phyloP scores from a whole-genome alignment of 202 grass and related monocot genomes.

The Zizania palustris region DNA sequence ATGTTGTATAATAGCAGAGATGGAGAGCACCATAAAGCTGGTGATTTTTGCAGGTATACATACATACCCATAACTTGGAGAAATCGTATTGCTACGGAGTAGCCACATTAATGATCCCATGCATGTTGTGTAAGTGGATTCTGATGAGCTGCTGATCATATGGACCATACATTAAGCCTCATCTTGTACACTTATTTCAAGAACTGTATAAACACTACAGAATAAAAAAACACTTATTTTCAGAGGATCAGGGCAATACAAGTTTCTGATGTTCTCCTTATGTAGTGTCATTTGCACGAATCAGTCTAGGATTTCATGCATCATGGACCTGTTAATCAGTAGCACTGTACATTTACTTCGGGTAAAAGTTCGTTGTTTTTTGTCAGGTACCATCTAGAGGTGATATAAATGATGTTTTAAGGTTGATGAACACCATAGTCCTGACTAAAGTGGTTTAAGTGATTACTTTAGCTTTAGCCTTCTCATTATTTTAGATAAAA shows the following conservation, averaged over 20 bases:
- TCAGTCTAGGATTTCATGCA: background rate
- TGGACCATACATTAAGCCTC: constrained; percentile 29
- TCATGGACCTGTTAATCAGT: background rate
- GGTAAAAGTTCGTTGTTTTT: background rate
- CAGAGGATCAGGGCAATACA: background rate
- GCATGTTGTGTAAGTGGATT: constrained; percentile 18
- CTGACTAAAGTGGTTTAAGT: background rate
- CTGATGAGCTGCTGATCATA: constrained; percentile 33
- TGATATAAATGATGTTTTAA: background rate
- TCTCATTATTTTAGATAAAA: background rate
- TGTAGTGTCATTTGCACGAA: background rate
- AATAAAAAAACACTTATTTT: constrained; percentile 15
- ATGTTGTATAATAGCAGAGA: constrained; percentile 59
- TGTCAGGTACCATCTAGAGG: background rate
- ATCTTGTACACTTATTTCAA: constrained; percentile 40
- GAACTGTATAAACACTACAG: constrained; percentile 35
- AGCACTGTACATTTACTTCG: background rate
- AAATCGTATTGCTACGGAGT: constrained; percentile 2
- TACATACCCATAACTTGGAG: constrained; percentile 32
- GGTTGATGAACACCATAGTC: background rate
- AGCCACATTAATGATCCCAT: constrained; percentile 18
- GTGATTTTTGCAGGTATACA: constrained; percentile 39
- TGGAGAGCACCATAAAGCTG: constrained; percentile 27
- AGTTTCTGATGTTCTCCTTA: background rate
- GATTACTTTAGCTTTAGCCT: background rate